Evolutionary conservation across 441 rosid species (phyloP), one percentile per base, ranked within the genome.

Genomic region (Croton setiger): DNA sequence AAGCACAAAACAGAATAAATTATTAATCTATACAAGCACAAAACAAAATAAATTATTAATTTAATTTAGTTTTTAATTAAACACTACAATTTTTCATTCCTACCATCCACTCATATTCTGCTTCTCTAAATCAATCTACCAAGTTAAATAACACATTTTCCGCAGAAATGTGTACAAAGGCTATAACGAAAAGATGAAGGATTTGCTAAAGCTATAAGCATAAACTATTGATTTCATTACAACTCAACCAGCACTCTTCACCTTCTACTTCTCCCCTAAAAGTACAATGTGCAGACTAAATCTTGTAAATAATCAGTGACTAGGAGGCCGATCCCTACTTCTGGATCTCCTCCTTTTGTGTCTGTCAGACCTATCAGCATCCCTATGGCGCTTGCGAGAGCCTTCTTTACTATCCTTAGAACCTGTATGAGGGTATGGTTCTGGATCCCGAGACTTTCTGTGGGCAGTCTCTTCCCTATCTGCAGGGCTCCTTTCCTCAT

Each of bases 381-480:
- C 73, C 62, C 45, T 65, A n/a, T 63, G 72, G 53, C 52, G 74
- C 52, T 74, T 68, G 57, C 33, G 43, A 61, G 61, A 59, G 66
- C 49, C 62, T 60, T 78, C 81, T 33, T 58, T 51, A 41, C 68
- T 49, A 33, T 72, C 69, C 62, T 76, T 57, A 13, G 76, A 73
- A 17, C 67, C 73, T 78, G 53, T 63, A 66, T 66, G 41, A 53
- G 66, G n/a, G 45, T 56, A 57, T 18, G 51, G 58, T n/a, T 69
- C 60, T 10, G 20, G 41, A 10, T 67, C 66, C 21, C 17, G 53
- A 17, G 49, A 43, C 31, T 43, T 60, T 36, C 67, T 66, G 57
- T 51, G 48, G 45, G 54, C 17, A 7, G 21, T 49, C 18, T 78
- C 79, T 71, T 76, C 80, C 60, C 47, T 74, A 59, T 74, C 84